These are phyloP conservation scores for Neonectria hederae DNA, from an alignment of 2,329 filamentous ascomycete genomes.

Conservation along the genomic window DNA sequence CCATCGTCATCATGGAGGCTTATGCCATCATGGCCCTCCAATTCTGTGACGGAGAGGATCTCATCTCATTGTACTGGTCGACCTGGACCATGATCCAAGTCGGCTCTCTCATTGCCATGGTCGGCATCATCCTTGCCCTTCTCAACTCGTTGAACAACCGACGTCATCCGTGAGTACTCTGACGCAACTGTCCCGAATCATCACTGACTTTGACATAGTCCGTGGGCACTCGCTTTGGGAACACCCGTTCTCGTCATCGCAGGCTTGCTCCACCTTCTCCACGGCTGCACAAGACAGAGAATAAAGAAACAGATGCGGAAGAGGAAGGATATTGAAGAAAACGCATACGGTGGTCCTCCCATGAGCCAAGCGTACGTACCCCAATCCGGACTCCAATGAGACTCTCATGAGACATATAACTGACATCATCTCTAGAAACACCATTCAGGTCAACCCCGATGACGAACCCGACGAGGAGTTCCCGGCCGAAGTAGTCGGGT, in stretches of 20 bases:
- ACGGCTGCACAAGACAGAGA: conserved; percentile 50
- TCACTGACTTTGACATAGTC: conserved; percentile 44
- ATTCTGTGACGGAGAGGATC: conserved; percentile 68
- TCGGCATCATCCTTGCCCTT: conserved; percentile 64
- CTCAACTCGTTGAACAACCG: conserved; percentile 59
- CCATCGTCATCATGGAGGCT: conserved; percentile 62
- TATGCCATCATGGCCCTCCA: conserved; percentile 63
- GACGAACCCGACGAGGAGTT: conserved; percentile 47
- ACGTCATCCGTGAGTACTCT: conserved; percentile 59
- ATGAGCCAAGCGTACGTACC: conserved; percentile 56
- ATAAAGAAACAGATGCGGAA: conserved; percentile 46
- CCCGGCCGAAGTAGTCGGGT: conserved; percentile 53
- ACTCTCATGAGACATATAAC: neutral
- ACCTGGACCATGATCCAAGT: conserved; percentile 70
- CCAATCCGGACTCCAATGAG: conserved; percentile 11
- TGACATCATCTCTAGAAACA: conserved; percentile 46
- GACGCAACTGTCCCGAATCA: neutral
- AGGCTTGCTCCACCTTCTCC: conserved; percentile 60
- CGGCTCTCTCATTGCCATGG: conserved; percentile 66
- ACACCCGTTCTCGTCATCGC: conserved; percentile 69
- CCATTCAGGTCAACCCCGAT: conserved; percentile 47
- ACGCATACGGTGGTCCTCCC: conserved; percentile 42
- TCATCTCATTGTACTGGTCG: conserved; percentile 69
- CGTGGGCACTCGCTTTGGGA: conserved; percentile 68
- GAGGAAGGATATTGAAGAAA: conserved; percentile 37